A percentile compares a stretch with the other conserved stretches of the same genome.
Conservation (phyloP, 495 filamentous ascomycete species). For the Trichoderma parareesei region DNA sequence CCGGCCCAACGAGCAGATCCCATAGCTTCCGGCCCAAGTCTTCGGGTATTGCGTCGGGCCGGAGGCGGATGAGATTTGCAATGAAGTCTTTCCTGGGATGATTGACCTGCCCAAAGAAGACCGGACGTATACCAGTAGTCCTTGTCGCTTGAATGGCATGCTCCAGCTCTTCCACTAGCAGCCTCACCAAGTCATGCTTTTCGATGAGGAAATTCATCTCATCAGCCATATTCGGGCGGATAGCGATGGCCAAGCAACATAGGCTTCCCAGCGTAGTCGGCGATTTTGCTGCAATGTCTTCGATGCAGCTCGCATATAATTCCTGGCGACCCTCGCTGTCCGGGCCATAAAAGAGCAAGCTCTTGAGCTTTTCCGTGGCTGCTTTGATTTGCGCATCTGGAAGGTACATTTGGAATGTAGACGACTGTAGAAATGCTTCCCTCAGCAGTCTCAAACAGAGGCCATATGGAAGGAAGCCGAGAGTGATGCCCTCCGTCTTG, state of each 20-base stretch:
- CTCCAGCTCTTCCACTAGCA: conserved; percentile 44
- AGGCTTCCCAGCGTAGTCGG: conserved; percentile 54
- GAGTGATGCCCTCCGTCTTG: neutral
- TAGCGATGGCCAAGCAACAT: conserved; percentile 54
- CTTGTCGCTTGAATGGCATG: conserved; percentile 27
- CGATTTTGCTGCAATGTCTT: conserved; percentile 38
- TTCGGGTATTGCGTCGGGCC: conserved; percentile 50
- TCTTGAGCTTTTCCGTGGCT: conserved; percentile 45
- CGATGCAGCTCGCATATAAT: conserved; percentile 35
- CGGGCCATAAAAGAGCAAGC: conserved; percentile 34
- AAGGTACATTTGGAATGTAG: conserved; percentile 32
- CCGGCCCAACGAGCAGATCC: conserved; percentile 56
- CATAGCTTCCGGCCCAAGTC: conserved; percentile 58
- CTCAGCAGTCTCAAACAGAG: conserved; percentile 61
- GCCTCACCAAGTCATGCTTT: conserved; percentile 35
- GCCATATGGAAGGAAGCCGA: conserved; percentile 34
- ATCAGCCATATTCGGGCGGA: conserved; percentile 28
- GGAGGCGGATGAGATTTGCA: conserved; percentile 45
- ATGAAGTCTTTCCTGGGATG: conserved; percentile 53
- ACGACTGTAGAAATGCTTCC: conserved; percentile 44
- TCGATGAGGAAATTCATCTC: conserved; percentile 31
- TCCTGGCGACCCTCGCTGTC: conserved; percentile 28
- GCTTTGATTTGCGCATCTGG: conserved; percentile 46
- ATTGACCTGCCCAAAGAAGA: conserved; percentile 31
- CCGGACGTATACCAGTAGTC: conserved; percentile 27